Base-by-base conservation (phyloP, 257 asterid genomes). In the Solanum virginianum region DNA sequence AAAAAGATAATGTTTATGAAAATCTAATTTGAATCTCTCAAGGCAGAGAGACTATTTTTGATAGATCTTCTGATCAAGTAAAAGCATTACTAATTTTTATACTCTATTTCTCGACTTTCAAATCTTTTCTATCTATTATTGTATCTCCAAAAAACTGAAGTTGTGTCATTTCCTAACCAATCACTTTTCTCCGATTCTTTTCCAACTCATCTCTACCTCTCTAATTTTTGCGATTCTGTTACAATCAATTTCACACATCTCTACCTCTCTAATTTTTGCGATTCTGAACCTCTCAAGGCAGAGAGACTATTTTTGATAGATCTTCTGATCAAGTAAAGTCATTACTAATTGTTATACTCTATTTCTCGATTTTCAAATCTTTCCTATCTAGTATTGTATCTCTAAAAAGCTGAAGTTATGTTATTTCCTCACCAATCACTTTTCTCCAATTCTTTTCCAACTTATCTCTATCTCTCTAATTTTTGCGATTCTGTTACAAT, bases 81-180 rank as follows among this genome's bases (percentile, higher is more conserved):
- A 24, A 63, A 24, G 29, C 14, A 63, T 24, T 63, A 24, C 2
- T 24, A 24, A 24, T 39, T 2, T 4, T 9, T 63, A 1, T 0
- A 8, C 1, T 4, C 0, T 2, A 6, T 24, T 24, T 14, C 3
- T 26, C 0, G 2, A 26, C 4, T 7, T 0, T 0, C 0, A 4
- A 63, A 24, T 63, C 0, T 63, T 20, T 11, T 24, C 4, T 12
- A 62, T 0, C 18, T 22, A 24, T 2, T 10, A 4, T 63, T 4
- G 26, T 63, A 1, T 63, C 18, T 13, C 6, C 17, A 2, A 12
- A 1, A 63, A 63, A 1, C 18, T 24, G 5, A 26, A 63, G 6
- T 0, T 24, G 0, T 63, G 11, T 26, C 5, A 26, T 29, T 10
- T 63, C 7, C 57, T 53, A 0, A 2, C 20, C 16, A 14, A 54